These are phyloP conservation scores for Phytophthora tubulina DNA, from an alignment of 352 stramenopile species.

Conservation along the genomic window DNA sequence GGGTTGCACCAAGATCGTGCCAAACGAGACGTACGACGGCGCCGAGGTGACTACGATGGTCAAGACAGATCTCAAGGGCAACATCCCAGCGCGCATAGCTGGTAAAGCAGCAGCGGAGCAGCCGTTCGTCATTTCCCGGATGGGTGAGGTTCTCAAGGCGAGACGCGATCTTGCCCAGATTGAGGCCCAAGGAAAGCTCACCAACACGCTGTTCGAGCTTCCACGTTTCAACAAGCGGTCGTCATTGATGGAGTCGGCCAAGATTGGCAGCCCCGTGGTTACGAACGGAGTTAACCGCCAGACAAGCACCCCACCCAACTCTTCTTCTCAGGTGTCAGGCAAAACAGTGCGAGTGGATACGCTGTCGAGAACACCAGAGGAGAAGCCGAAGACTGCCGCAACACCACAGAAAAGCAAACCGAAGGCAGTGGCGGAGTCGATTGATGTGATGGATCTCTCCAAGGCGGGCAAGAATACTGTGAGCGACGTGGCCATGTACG, in stretches of 20 bases:
- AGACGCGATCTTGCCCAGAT: constrained; percentile 48
- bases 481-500: constrained; percentile 54
- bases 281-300: constrained; percentile 14
- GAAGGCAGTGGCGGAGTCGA: constrained; percentile 9
- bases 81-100: constrained; percentile 68
- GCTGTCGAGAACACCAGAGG: not conserved
- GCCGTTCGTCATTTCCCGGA: constrained; percentile 69
- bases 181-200: constrained; percentile 49
- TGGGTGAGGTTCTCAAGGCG: constrained; percentile 67
- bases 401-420: constrained; percentile 1
- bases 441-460: constrained; percentile 35
- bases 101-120: constrained; percentile 73
- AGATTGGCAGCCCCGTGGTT: constrained; percentile 3
- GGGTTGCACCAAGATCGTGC: constrained; percentile 72
- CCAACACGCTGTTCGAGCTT: constrained; percentile 57
- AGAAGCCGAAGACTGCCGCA: not conserved
- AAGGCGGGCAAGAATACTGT: constrained; percentile 45
- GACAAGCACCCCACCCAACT: not conserved
- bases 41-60: constrained; percentile 73
- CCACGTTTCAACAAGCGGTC: constrained; percentile 16
- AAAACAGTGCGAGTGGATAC: constrained; percentile 12
- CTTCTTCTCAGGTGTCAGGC: not conserved
- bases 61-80: constrained; percentile 81
- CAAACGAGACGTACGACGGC: constrained; percentile 63
- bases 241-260: constrained; percentile 24